phyloP scores from a whole-genome alignment of 352 stramenopile species.

The Pythium rhizo-oryzae region DNA sequence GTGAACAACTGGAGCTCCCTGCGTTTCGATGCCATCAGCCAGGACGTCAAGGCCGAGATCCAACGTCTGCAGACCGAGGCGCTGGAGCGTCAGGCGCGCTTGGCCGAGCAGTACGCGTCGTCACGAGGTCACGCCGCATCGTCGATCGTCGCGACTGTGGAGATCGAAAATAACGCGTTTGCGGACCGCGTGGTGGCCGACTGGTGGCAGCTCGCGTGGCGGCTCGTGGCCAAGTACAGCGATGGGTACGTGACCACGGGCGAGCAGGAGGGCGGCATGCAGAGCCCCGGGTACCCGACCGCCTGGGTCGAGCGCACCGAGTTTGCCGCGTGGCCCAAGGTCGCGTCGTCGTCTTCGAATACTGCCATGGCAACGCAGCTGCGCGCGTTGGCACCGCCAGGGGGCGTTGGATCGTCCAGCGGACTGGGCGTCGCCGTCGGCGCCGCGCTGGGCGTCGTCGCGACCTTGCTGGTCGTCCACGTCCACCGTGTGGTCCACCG shows the following conservation, averaged over 20 bases:
- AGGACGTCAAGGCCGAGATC: conserved; percentile 49
- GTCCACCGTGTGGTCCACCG: not conserved
- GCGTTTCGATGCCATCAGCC: conserved; percentile 71
- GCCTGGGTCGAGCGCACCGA: conserved; percentile 44
- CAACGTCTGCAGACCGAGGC: conserved; percentile 41
- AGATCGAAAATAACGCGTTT: no score
- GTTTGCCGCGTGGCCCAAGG: conserved; percentile 45
- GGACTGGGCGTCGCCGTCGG: not conserved
- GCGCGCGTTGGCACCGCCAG: not conserved
- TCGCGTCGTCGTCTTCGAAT: conserved; percentile 58
- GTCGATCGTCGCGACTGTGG: no score
- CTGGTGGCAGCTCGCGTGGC: conserved; percentile 74
- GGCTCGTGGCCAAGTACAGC: conserved; percentile 71
- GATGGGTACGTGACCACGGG: conserved; percentile 74
- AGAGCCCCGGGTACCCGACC: conserved; percentile 60
- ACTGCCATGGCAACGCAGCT: not conserved
- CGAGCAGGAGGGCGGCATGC: conserved; percentile 46
- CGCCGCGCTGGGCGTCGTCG: conserved; percentile 4
- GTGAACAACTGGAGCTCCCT: conserved; percentile 88
- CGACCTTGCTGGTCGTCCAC: conserved; percentile 8
- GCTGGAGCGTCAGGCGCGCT: conserved; percentile 26
- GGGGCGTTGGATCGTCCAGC: not conserved
- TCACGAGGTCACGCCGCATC: no score
- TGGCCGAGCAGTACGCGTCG: no score
- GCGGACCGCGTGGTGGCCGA: conserved; percentile 50